Evolutionary conservation across 345 rosid species (phyloP).

Genomic region (Euphorbia pulcherrima): DNA sequence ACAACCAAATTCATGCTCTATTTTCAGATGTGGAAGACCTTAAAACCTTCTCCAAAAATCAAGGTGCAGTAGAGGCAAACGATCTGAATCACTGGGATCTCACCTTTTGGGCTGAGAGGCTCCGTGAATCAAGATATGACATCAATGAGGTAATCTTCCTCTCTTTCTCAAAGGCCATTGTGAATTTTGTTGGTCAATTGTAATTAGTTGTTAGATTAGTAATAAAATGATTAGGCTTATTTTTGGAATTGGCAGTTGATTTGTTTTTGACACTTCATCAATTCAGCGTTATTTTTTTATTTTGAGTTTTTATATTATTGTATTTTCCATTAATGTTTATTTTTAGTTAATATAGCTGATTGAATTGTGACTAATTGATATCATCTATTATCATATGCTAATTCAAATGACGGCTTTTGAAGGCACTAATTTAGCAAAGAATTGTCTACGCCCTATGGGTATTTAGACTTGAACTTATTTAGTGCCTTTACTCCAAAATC

Average conservation of each 20-base stretch:
- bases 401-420: not conserved
- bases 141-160: constrained; percentile 66
- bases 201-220: not conserved
- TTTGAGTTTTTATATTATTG: not conserved
- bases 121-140: constrained; percentile 85
- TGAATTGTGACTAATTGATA: not conserved
- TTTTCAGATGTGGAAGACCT: constrained; percentile 75
- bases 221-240: not conserved
- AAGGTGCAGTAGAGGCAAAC: constrained; percentile 72
- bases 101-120: constrained; percentile 90
- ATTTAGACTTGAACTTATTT: not conserved
- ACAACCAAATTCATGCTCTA: constrained; percentile 2
- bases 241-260: not conserved
- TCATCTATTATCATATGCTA: too few species aligned
- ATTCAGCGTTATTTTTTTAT: not conserved
- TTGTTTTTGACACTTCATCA: not conserved
- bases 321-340: not conserved
- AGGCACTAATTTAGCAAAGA: constrained; percentile 1
- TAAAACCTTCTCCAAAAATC: constrained; percentile 58
- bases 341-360: not conserved
- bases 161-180: constrained; percentile 11
- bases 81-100: constrained; percentile 79
- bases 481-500: not conserved
- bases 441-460: not conserved
- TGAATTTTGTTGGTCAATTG: not conserved